Conservation (phyloP, 129 eudicot species). For the Arctium lappa region DNA sequence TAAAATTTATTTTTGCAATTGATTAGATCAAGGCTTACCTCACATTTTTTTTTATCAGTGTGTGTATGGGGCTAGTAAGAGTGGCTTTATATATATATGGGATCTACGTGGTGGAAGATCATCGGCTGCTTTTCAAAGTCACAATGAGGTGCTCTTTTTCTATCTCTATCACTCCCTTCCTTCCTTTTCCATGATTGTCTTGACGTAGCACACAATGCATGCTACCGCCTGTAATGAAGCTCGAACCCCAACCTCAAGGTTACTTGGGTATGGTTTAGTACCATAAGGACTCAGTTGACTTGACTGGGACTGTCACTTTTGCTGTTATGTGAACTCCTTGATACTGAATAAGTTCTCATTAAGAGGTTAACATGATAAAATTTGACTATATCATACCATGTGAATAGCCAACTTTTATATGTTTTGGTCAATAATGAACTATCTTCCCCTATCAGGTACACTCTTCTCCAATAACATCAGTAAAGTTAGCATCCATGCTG, state of each 20-base stretch:
- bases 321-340: neutral
- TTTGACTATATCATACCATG: neutral
- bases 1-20: neutral
- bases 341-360: neutral
- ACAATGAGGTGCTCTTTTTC: slow-evolving; percentile 55
- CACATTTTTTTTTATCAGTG: slow-evolving; percentile 39
- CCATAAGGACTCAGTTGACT: neutral
- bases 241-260: neutral
- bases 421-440: slow-evolving; percentile 10
- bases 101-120: slow-evolving; percentile 98
- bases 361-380: neutral
- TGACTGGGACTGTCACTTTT: neutral
- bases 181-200: neutral
- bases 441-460: slow-evolving; percentile 38
- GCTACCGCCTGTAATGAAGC: neutral
- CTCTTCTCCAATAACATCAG: slow-evolving; percentile 54
- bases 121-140: slow-evolving; percentile 67
- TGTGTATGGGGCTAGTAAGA: slow-evolving; percentile 77
- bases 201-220: neutral
- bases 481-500: slow-evolving; percentile 66
- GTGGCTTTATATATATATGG: slow-evolving; percentile 77
- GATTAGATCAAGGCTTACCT: neutral
- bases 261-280: neutral
- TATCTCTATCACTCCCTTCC: neutral
- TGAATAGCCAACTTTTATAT: neutral